A percentile compares a stretch with the other conserved stretches of the same genome.
Conservation (phyloP, 495 filamentous ascomycete species). For the Immersiella caudata region DNA sequence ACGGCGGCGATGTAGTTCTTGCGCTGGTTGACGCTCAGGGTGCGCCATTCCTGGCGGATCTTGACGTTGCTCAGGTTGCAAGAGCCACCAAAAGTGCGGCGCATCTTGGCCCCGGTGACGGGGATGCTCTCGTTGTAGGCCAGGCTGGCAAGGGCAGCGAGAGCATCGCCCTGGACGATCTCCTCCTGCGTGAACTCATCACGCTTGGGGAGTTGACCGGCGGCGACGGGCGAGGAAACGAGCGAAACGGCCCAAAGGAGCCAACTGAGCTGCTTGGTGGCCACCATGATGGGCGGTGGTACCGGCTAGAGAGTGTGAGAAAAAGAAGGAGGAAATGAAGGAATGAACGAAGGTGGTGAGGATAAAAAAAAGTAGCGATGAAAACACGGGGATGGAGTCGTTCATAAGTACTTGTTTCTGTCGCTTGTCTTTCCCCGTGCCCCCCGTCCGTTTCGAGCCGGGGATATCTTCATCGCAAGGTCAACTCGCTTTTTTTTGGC, state of each 20-base stretch:
- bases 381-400: background rate
- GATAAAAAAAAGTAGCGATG: background rate
- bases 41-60: slow-evolving; percentile 14
- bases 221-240: background rate
- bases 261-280: slow-evolving; percentile 16
- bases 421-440: background rate
- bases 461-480: slow-evolving; percentile 5
- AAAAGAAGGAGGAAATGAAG: slow-evolving; percentile 4
- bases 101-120: slow-evolving; percentile 1
- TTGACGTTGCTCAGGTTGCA: slow-evolving; percentile 2
- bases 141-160: slow-evolving; percentile 1
- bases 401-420: slow-evolving; percentile 5
- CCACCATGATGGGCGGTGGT: slow-evolving; percentile 13
- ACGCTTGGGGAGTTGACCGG: slow-evolving; percentile 6
- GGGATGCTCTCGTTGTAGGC: slow-evolving; percentile 10
- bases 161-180: slow-evolving; percentile 11
- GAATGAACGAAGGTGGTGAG: background rate
- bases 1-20: slow-evolving; percentile 66
- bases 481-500: background rate
- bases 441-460: background rate
- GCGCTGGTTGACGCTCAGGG: slow-evolving; percentile 10
- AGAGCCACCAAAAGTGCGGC: slow-evolving; percentile 10
- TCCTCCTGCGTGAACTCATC: slow-evolving; percentile 10
- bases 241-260: slow-evolving; percentile 19
- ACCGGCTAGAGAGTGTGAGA: background rate